Base-by-base conservation (phyloP, 345 rosid species). In the Nasturtium officinale region DNA sequence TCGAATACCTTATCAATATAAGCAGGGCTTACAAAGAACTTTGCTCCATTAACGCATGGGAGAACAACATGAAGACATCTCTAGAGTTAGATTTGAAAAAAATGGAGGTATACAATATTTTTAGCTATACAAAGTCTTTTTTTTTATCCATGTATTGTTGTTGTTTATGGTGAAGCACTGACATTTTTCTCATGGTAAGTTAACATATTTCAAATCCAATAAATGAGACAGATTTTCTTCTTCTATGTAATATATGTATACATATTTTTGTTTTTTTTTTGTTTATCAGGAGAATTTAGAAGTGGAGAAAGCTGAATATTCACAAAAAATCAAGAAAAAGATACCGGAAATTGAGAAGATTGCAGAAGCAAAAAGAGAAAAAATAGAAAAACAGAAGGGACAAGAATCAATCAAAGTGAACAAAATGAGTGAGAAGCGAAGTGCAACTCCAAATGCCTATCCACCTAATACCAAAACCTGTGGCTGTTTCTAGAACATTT, bases 311-410 rank as follows among this genome's bases (percentile, higher is more conserved):
- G 91, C 83, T 1, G 86, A 85, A 18, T 65, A 80, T 35, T 83
- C 71, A 12, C 90, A 90, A 81, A 77, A 60, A 79, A 74, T 76
- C 75, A 88, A 80, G 65, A 87, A 88, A 77, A 85, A 77, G 77
- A 64, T 79, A 37, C 89, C 91, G 0, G 88, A 85, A 65, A 76
- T 88, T 32, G 86, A 80, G 67, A 87, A 55, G 78, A 76, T 61
- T 17, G 88, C 96, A 1, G 96, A 88, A 62, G 93, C 84, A 21
- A 90, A 82, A 80, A 85, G 85, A 80, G 91, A 85, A 8, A 48
- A 51, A 46, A 57, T 85, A 26, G 86, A 88, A 61, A 90, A 93
- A 37, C 76, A 73, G 59, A 52, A 81, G 43, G 82, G 67, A 4
- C 81, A 86, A 74, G 81, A 84, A 7, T 23, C 74, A 57, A 75